These are phyloP conservation scores for Pseudoperonospora humuli DNA, from an alignment of 352 stramenopile species.

Conservation along the genomic window DNA sequence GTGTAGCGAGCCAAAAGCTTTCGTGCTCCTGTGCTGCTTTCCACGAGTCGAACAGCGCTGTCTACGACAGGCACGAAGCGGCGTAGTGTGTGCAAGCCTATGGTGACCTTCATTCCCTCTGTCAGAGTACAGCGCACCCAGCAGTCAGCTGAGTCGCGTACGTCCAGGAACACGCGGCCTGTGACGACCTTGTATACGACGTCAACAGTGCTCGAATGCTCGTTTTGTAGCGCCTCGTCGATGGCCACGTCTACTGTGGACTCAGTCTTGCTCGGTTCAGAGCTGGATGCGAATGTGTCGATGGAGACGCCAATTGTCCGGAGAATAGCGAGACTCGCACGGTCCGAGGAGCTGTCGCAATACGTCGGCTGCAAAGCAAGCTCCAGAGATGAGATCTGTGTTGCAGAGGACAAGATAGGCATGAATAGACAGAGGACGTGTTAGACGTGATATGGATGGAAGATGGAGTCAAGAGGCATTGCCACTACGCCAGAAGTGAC, in stretches of 20 bases:
- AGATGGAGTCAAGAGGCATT: constrained; percentile 6
- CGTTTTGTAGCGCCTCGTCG: constrained; percentile 24
- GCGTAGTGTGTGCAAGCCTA: constrained; percentile 25
- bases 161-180: constrained; percentile 48
- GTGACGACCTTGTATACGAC: constrained; percentile 31
- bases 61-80: constrained; percentile 33
- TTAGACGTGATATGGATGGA: not conserved
- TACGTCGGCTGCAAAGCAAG: constrained; percentile 48
- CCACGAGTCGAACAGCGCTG: constrained; percentile 16
- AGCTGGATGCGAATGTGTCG: not conserved
- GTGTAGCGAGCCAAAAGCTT: constrained; percentile 31
- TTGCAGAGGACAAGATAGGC: not conserved
- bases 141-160: constrained; percentile 59
- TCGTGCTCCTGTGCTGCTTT: not conserved
- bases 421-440: constrained; percentile 1
- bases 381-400: constrained; percentile 18
- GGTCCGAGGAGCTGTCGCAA: constrained; percentile 51
- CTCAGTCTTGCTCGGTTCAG: not conserved
- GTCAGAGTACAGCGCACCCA: constrained; percentile 54
- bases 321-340: constrained; percentile 52
- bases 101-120: constrained; percentile 25
- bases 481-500: not conserved
- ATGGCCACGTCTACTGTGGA: constrained; percentile 9
- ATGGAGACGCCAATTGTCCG: constrained; percentile 39
- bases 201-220: constrained; percentile 36